Evolutionary conservation across 2,329 filamentous ascomycete species (phyloP).

Genomic region (Aspergillus spinulosporus): DNA sequence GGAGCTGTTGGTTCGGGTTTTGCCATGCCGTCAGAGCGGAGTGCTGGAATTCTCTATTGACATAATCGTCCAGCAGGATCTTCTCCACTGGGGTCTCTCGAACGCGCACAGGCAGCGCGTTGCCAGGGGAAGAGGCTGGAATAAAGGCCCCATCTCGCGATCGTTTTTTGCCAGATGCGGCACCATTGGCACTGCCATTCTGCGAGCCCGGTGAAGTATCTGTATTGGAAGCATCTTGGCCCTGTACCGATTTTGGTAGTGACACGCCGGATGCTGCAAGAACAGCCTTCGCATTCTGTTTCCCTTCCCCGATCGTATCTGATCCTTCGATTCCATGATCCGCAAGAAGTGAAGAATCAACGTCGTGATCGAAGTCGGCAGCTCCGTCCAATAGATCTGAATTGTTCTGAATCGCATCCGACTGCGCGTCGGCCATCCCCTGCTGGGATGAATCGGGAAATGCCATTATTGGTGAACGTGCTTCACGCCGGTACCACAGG

Average conservation of each 20-base stretch:
- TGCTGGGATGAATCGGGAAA: conserved; percentile 35
- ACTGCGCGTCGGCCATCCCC: conserved; percentile 27
- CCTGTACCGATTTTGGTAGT: conserved; percentile 29
- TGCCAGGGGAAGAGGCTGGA: conserved; percentile 40
- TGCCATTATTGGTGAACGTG: conserved; percentile 31
- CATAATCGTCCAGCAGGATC: conserved; percentile 63
- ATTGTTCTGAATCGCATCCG: conserved; percentile 27
- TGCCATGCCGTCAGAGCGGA: conserved; percentile 55
- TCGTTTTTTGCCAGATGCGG: conserved; percentile 55
- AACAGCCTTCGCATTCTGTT: conserved; percentile 61
- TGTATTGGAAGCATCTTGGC: conserved; percentile 32
- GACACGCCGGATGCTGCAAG: conserved; percentile 53
- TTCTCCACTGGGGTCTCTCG: conserved; percentile 49
- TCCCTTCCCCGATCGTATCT: conserved; percentile 57
- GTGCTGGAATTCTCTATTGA: conserved; percentile 63
- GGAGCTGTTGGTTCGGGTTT: conserved; percentile 57
- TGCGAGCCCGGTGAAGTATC: conserved; percentile 28
- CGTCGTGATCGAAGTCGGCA: conserved; percentile 24
- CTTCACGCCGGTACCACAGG: conserved; percentile 8
- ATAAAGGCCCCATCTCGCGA: conserved; percentile 61
- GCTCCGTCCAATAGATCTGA: conserved; percentile 27
- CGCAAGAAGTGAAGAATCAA: conserved; percentile 22
- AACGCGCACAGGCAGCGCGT: conserved; percentile 33
- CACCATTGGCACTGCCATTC: conserved; percentile 50
- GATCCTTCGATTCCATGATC: conserved; percentile 32